Evolutionary conservation across 148 eudicot species (phyloP).

Genomic region (Rhododendron williamsianum): DNA sequence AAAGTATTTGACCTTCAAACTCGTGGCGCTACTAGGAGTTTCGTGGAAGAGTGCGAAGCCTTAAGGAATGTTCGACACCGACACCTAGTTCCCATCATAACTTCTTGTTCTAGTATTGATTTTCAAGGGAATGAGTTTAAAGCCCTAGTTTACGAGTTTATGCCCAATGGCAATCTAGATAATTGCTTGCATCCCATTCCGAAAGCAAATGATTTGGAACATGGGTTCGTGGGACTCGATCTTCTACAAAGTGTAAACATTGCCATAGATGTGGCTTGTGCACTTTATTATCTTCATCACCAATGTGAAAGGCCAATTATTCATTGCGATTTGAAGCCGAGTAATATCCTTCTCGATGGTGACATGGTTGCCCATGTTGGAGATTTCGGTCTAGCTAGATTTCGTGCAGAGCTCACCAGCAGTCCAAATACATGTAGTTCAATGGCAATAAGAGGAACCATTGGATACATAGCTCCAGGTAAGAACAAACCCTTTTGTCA

Average conservation of each 20-base stretch:
- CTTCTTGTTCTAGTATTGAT: neutral
- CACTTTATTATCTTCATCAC: constrained; percentile 8
- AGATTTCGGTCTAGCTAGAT: neutral
- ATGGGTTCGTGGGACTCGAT: no score
- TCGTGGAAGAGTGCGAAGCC: neutral
- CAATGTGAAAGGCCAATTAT: neutral
- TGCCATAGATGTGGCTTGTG: neutral
- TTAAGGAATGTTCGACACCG: neutral
- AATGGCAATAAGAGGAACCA: neutral
- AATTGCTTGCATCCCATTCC: neutral
- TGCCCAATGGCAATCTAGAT: neutral
- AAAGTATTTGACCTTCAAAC: neutral
- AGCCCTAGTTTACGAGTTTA: constrained; percentile 1
- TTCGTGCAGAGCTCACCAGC: neutral
- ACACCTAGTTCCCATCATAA: neutral
- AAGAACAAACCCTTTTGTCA: neutral
- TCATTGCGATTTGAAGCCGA: neutral
- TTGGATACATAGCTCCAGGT: constrained; percentile 3
- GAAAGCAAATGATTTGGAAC: neutral
- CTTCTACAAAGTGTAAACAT: neutral
- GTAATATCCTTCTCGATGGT: neutral
- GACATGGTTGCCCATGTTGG: constrained; percentile 3
- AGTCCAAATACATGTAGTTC: neutral
- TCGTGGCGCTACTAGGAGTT: neutral
- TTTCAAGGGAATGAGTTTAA: neutral